Evolutionary conservation across 2,329 filamentous ascomycete species (phyloP), one percentile per base, ranked within the genome.

Genomic region (Ilyonectria sp.): DNA sequence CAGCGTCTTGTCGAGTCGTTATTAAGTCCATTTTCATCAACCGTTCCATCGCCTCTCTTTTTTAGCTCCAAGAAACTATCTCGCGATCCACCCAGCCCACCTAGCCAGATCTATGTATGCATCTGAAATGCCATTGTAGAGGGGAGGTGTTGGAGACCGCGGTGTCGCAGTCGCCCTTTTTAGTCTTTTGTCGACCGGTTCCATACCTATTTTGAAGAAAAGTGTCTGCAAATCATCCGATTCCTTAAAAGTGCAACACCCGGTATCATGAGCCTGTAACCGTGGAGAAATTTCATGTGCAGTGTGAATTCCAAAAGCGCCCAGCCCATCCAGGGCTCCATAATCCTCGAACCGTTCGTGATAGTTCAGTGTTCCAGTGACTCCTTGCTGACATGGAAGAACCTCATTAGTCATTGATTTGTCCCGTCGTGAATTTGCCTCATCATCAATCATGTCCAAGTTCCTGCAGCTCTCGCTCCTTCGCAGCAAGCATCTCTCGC

Each of bases 401-500:
- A 69, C 65, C 52, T 76, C 74, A 70, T 77, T 71, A 75, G 54
- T 74, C 71, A 58, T 77, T 63, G 59, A 60, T 57, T 59, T 69
- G 26, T 63, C 63, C 60, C 69, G 47, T 72, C 64, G 53, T 69
- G 63, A 65, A 68, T 72, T 57, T 33, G 69, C 37, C 49, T 73
- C 67, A 65, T 74, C 65, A 73, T 74, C 67, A 75, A 68, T 75
- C 70, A 26, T 70, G 73, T 56, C 77, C 77, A 55, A 82, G 70
- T 55, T 80, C 80, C 73, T 79, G 78, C 19, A 95, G 82, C 75
- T 95, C 93, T 53, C 90, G 86, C 80, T 95, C 93, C 76, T 94
- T 95, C 13, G 89, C 91, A 10, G 90, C 86, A 33, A 95, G 83
- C 79, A 92, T 84, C 78, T 91, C 89, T 43, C 92, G 87, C 90